phyloP scores from a whole-genome alignment of 192 early-diverging fungal genomes.

The Chytriomyces sp. region DNA sequence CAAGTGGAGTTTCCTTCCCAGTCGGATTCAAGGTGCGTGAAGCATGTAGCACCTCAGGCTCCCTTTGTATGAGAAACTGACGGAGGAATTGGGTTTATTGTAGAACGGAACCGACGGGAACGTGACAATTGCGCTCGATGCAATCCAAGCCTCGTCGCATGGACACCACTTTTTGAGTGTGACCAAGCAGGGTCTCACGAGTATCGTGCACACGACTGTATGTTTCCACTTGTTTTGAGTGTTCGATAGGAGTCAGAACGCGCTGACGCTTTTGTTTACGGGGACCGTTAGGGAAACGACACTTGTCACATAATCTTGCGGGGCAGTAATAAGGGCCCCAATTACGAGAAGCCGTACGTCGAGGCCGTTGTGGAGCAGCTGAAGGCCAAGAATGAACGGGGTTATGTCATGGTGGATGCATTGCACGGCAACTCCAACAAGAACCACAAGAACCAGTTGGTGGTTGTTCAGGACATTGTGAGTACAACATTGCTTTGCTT shows the following conservation, averaged over 20 bases:
- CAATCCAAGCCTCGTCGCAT: slow-evolving; percentile 81
- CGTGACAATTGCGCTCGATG: slow-evolving; percentile 86
- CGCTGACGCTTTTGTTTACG: neutral
- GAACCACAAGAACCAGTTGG: slow-evolving; percentile 78
- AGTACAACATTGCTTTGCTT: neutral
- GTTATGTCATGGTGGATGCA: slow-evolving; percentile 90
- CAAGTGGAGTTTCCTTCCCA: slow-evolving; percentile 91
- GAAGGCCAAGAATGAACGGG: slow-evolving; percentile 56
- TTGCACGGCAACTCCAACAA: slow-evolving; percentile 95
- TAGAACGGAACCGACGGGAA: slow-evolving; percentile 84
- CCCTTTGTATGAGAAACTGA: no score
- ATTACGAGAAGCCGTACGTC: slow-evolving; percentile 83
- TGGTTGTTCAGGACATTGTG: slow-evolving; percentile 74
- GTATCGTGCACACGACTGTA: slow-evolving; percentile 86
- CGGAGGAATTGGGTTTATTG: neutral
- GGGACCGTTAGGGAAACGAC: slow-evolving; percentile 65
- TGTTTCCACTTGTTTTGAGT: no score
- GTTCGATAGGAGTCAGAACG: neutral
- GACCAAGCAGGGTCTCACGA: slow-evolving; percentile 92
- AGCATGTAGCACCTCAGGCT: neutral
- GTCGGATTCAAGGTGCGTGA: slow-evolving; percentile 89
- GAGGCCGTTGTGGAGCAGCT: slow-evolving; percentile 60
- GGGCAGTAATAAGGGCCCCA: slow-evolving; percentile 84
- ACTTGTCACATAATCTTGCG: slow-evolving; percentile 93
- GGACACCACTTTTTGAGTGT: slow-evolving; percentile 93